phyloP scores from a whole-genome alignment of 345 rosid genomes.

The Acer campestre region DNA sequence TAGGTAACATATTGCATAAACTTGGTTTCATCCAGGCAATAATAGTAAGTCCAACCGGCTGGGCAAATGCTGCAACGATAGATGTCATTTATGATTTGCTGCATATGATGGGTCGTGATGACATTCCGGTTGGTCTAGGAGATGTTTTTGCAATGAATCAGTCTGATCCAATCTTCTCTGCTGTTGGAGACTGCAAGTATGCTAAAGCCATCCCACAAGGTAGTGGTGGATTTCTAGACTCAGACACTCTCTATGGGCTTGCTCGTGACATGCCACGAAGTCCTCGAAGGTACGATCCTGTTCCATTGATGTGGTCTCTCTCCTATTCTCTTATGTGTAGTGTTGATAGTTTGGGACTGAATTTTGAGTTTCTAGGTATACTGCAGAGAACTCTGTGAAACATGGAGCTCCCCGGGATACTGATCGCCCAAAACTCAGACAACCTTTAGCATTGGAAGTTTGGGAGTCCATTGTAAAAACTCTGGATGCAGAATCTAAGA shows the following conservation, averaged over 20 bases:
- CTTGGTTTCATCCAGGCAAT: conserved; percentile 55
- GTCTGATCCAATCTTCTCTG: conserved; percentile 43
- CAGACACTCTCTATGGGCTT: conserved; percentile 87
- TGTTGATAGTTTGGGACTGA: conserved; percentile 8
- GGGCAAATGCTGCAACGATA: conserved; percentile 95
- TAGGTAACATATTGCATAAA: conserved; percentile 8
- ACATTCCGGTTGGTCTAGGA: conserved; percentile 85
- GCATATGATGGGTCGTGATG: conserved; percentile 99
- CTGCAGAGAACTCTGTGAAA: conserved; percentile 67
- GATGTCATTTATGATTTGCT: conserved; percentile 81
- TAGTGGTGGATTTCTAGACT: conserved; percentile 81
- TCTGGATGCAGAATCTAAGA: conserved; percentile 46
- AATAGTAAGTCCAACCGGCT: conserved; percentile 80
- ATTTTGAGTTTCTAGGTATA: conserved; percentile 48
- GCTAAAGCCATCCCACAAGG: conserved; percentile 73
- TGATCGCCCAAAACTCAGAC: conserved; percentile 69
- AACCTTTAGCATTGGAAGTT: conserved; percentile 70
- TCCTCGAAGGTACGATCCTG: conserved; percentile 64
- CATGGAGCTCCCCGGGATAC: conserved; percentile 78
- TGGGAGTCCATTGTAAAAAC: conserved; percentile 54
- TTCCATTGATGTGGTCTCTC: background rate
- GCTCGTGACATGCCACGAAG: conserved; percentile 82
- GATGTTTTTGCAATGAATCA: conserved; percentile 70
- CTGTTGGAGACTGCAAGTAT: conserved; percentile 85
- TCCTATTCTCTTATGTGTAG: too few species aligned